Base-by-base conservation (phyloP, 441 rosid genomes). In the Syzygium malaccense region DNA sequence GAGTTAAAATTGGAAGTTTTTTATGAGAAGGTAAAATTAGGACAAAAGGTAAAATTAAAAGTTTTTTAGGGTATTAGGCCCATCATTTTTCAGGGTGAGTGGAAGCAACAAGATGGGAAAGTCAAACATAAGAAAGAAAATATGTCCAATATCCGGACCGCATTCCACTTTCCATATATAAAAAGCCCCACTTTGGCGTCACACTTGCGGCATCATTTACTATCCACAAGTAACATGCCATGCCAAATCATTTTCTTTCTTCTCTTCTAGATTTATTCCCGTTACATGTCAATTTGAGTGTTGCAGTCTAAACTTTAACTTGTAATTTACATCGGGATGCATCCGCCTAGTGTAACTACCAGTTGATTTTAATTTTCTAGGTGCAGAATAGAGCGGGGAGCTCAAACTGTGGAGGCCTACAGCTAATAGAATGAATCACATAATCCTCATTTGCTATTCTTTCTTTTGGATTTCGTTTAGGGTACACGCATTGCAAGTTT, bases 121-220 rank as follows among this genome's bases (percentile, higher is more conserved):
- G 64, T 58, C 3, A 58, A 58, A 58, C 7, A 58, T 2, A 0
- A 58, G 64, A 58, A 25, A 58, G 64, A 25, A 58, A 11, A 25
- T 2, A 0, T 25, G 3, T 58, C 66, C 66, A 26, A 60, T 3
- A 57, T 25, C n/a, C 1, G 4, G n/a, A 25, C 26, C 17, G 13
- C 30, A 5, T 15, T 58, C 66, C 66, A 26, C 30, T 5, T 12
- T 58, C 30, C 15, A 53, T 13, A 53, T 53, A 13, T 53, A 7
- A 53, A 4, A 53, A 12, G 51, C 51, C 13, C 51, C 51, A 49
- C 51, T 9, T 49, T 49, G 51, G 11, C 51, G 13, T 49, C 51
- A 12, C 51, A 49, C 51, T 11, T 49, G 51, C 13, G 3, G 51
- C 51, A 3, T 49, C 51, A 11, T 3, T 0, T 58, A 1, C 64